Conservation (phyloP, 83 land plant species). For the Larix sibirica region DNA sequence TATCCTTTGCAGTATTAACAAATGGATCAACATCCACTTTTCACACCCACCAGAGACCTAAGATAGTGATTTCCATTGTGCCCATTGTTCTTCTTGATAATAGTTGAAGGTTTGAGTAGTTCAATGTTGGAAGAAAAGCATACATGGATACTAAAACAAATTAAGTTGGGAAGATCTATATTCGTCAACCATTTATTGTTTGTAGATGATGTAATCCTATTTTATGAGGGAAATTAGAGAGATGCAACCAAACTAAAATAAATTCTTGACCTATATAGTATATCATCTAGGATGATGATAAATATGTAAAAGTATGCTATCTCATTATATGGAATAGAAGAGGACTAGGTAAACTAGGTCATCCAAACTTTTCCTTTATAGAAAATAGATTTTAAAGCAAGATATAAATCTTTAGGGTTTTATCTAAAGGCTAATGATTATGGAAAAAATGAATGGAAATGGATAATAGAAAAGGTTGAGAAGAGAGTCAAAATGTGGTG, state of each 20-base stretch:
- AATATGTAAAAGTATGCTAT: not conserved
- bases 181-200: not conserved
- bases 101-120: not conserved
- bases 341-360: not conserved
- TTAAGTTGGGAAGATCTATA: not conserved
- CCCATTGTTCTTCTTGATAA: too few species aligned
- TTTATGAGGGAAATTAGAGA: not conserved
- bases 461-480: not conserved
- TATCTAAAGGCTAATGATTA: not conserved
- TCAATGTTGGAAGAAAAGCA: not conserved
- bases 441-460: not conserved
- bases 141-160: too few species aligned
- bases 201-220: not conserved
- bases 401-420: not conserved
- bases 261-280: not conserved
- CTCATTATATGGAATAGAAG: not conserved
- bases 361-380: not conserved
- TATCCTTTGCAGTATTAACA: too few species aligned
- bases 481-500: not conserved
- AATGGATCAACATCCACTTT: too few species aligned
- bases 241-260: not conserved
- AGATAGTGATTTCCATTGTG: too few species aligned
- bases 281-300: not conserved
- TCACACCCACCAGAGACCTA: too few species aligned
- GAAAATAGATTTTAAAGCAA: not conserved